These are phyloP conservation scores for Coniochaeta sp. DNA, from an alignment of 2,329 filamentous ascomycete species.

Conservation along the genomic window DNA sequence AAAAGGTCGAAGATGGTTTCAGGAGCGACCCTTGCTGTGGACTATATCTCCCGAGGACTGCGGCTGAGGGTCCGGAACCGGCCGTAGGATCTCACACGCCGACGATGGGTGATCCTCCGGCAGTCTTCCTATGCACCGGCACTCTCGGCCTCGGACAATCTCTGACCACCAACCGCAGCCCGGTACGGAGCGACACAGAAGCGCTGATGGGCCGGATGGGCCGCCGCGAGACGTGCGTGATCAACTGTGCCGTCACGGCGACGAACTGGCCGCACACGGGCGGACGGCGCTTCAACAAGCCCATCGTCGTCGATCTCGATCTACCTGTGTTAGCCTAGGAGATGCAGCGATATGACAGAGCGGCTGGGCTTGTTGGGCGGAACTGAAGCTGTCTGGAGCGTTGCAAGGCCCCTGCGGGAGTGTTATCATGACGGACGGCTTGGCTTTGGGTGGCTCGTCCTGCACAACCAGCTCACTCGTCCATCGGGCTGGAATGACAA, in stretches of 20 bases:
- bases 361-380: neutral
- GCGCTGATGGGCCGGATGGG: slow-evolving; percentile 33
- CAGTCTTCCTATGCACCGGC: slow-evolving; percentile 16
- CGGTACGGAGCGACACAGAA: slow-evolving; percentile 30
- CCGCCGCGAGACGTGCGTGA: slow-evolving; percentile 63
- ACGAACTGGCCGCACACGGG: slow-evolving; percentile 55
- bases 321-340: slow-evolving; percentile 45
- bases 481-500: neutral
- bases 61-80: neutral
- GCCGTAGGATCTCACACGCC: neutral
- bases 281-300: slow-evolving; percentile 64
- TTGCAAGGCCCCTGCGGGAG: neutral
- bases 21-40: neutral
- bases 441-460: too few species aligned
- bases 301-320: slow-evolving; percentile 77
- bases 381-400: too few species aligned
- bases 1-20: neutral
- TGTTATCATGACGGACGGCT: too few species aligned
- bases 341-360: neutral
- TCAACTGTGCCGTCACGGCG: slow-evolving; percentile 72
- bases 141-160: slow-evolving; percentile 32
- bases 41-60: neutral
- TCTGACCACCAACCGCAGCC: slow-evolving; percentile 18
- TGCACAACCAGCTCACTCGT: neutral
- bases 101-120: neutral